Conservation (phyloP, 805 yeast genomes). For the Lipomyces sp. region DNA sequence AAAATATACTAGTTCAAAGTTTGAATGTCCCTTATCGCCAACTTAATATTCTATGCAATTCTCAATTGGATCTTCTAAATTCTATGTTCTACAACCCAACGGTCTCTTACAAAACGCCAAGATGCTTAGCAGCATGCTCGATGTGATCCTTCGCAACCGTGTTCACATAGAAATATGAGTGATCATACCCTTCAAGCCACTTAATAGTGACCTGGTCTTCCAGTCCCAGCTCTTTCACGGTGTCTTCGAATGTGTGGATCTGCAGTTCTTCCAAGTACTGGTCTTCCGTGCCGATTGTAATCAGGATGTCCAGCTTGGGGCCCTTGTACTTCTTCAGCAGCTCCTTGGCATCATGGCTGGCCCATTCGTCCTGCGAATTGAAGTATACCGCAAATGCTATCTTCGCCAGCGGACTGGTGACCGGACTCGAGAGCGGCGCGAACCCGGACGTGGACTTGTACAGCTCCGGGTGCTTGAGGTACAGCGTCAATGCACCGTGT, state of each 20-base stretch:
- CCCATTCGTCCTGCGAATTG: slow-evolving; percentile 63
- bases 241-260: slow-evolving; percentile 66
- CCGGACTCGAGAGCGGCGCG: slow-evolving; percentile 83
- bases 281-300: slow-evolving; percentile 80
- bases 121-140: slow-evolving; percentile 72
- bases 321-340: slow-evolving; percentile 57
- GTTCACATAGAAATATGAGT: slow-evolving; percentile 80
- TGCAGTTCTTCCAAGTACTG: slow-evolving; percentile 68
- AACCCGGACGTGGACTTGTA: slow-evolving; percentile 84
- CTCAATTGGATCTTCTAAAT: too few species aligned
- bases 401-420: slow-evolving; percentile 77
- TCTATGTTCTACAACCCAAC: too few species aligned
- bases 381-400: slow-evolving; percentile 78
- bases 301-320: slow-evolving; percentile 57
- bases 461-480: slow-evolving; percentile 61
- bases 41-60: too few species aligned
- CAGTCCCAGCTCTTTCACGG: slow-evolving; percentile 52
- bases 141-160: slow-evolving; percentile 80
- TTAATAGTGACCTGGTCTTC: slow-evolving; percentile 60
- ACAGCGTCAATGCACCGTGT: slow-evolving; percentile 78
- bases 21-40: too few species aligned
- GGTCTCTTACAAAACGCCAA: slow-evolving; percentile 14
- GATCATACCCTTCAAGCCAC: slow-evolving; percentile 81
- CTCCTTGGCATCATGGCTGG: slow-evolving; percentile 76
- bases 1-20: too few species aligned